Percentiles rank a stretch among this genome's conserved stretches.
Conservation (phyloP, 331 rosid species). For the Acacia concinna region DNA sequence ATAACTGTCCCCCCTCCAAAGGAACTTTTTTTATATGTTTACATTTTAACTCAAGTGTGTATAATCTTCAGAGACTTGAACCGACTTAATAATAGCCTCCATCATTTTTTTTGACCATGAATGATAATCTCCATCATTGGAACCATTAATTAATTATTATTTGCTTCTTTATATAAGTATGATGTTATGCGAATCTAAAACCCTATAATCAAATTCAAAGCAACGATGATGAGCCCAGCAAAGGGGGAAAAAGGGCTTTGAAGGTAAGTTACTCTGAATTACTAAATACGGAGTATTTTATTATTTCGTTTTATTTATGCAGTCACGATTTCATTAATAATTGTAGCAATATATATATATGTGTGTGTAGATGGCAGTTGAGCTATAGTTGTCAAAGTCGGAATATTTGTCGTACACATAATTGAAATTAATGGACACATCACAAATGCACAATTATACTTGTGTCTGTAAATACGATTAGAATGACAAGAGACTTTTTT, state of each 20-base stretch:
- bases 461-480: slow-evolving; percentile 46
- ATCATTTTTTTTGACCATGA: too few relatives aligned
- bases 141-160: background rate
- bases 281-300: too few relatives aligned
- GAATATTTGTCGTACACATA: slow-evolving; percentile 45
- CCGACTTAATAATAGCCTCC: background rate
- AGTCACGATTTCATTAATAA: background rate
- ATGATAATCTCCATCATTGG: background rate
- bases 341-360: background rate
- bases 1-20: background rate
- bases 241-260: background rate
- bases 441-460: slow-evolving; percentile 41
- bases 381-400: slow-evolving; percentile 29
- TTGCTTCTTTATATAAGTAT: too few relatives aligned
- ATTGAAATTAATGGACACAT: slow-evolving; percentile 46
- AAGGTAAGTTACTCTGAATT: background rate
- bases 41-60: background rate
- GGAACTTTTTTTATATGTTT: background rate
- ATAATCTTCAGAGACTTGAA: background rate
- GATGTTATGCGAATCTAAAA: background rate
- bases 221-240: background rate
- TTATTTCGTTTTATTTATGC: too few relatives aligned
- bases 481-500: slow-evolving; percentile 39
- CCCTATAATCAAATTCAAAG: background rate
- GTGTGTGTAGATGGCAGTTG: too few relatives aligned